Percentiles rank a stretch among this genome's conserved stretches.
These are phyloP conservation scores for Chondrus crispus DNA, from an alignment of 23 red algal species.

Conservation along the genomic window DNA sequence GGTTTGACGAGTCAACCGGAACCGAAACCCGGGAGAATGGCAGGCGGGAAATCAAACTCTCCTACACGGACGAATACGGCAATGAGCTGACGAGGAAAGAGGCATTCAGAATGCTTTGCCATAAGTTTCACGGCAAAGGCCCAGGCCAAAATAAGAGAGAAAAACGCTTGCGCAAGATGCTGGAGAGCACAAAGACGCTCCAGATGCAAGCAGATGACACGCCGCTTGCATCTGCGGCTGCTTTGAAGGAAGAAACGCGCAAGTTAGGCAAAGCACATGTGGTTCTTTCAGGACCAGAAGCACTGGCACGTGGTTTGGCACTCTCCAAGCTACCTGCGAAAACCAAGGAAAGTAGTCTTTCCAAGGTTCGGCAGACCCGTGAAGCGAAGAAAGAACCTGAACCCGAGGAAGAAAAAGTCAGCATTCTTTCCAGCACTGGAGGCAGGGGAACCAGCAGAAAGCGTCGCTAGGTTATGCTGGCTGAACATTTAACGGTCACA, in stretches of 20 bases:
- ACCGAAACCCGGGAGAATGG: background rate
- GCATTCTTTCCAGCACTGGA: no score
- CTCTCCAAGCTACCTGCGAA: no score
- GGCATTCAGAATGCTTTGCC: constrained; percentile 53
- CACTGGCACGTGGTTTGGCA: no score
- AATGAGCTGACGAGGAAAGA: constrained; percentile 72
- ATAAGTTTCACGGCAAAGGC: constrained; percentile 80
- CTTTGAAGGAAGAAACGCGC: background rate
- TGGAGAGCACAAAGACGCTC: background rate
- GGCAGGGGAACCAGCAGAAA: no score
- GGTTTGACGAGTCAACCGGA: background rate
- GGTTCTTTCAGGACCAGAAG: background rate
- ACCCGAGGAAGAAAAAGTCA: no score
- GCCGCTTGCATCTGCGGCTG: background rate
- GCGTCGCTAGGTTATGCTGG: no score
- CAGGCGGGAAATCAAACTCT: constrained; percentile 32
- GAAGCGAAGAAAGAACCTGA: no score
- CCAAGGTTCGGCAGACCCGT: no score
- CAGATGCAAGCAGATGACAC: constrained; percentile 4
- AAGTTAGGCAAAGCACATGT: background rate
- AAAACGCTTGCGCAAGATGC: constrained; percentile 44
- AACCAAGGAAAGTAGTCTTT: no score
- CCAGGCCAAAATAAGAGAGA: constrained; percentile 74
- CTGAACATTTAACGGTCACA: no score
- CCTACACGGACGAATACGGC: constrained; percentile 66